Conservation (phyloP, 345 rosid genomes). For the Turnera subulata region DNA sequence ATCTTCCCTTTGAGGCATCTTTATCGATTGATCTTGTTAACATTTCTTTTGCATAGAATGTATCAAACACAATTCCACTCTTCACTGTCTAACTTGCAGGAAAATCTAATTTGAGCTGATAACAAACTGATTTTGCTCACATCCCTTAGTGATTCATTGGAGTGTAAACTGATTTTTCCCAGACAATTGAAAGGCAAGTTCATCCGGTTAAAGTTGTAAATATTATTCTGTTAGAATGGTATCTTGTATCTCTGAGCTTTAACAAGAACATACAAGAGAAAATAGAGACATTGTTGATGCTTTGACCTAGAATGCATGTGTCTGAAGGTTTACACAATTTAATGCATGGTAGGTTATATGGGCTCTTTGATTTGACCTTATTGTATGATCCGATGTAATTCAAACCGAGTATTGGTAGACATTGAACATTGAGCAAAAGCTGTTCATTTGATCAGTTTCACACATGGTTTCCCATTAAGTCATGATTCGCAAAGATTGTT, state of each 20-base stretch:
- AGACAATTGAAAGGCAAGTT: conserved; percentile 89
- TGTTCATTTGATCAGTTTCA: background rate
- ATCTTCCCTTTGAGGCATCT: no score
- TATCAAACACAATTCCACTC: no score
- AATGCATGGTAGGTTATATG: no score
- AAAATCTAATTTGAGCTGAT: conserved; percentile 88
- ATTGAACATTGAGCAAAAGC: background rate
- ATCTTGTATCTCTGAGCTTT: no score
- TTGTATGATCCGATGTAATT: no score
- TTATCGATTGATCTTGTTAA: no score
- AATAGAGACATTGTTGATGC: background rate
- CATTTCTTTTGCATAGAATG: no score
- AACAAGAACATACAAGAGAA: conserved; percentile 8
- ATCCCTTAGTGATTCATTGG: conserved; percentile 94
- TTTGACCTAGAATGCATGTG: no score
- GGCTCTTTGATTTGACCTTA: no score
- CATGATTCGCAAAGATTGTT: background rate
- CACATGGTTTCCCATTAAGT: background rate
- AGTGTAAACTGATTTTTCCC: conserved; percentile 90
- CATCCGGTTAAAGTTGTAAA: background rate
- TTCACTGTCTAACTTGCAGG: no score
- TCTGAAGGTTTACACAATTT: no score
- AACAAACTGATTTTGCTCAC: conserved; percentile 90
- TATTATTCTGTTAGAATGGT: background rate
- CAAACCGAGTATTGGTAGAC: no score